Base-by-base conservation (phyloP, 2,329 filamentous ascomycete species). In the Pseudocercospora pini-densiflorae region DNA sequence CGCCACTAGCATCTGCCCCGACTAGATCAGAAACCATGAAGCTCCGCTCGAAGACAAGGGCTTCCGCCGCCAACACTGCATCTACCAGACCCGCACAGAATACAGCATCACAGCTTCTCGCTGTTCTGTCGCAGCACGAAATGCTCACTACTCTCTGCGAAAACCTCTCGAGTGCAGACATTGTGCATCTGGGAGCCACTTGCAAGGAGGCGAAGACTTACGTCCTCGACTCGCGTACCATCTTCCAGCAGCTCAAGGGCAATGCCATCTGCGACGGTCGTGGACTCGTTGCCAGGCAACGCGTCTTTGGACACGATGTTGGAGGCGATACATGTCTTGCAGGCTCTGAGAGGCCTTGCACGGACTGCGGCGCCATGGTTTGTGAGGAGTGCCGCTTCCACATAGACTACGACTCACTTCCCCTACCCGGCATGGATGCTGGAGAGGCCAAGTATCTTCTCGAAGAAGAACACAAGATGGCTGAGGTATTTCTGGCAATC, bases 161-260 rank as follows among this genome's bases (percentile, higher is more conserved):
- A n/a, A 9, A 54, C 14, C 45, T 62, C n/a, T 62, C 60, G 10
- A 27, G 47, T 29, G 60, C 60, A 8, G 45, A 62, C 29, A 21
- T 62, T 19, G 61, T 23, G 27, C 49, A 62, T 16, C 61, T 57
- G 8, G 61, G 21, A 2, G 60, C 45, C 5, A 55, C 27, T 2
- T 62, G 47, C 31, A 31, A 24, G 9, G 60, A 62, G 19, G 29
- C 40, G 21, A 33, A 47, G 29, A 40, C 24, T 1, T 62, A 55
- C 7, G 23, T 62, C 7, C 27, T 57, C 21, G 53, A 57, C 2
- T 57, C 53, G 2, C 23, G 3, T 3, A 57, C 2, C n/a, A 57
- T 57, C 21, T 57, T 57, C 21, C 24, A 33, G 27, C 53, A 57
- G 53, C 53, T 57, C 24, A 57, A 57, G 5, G 27, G 24, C 31